These are phyloP conservation scores for Prototheca wickerhamii DNA, from an alignment of 163 green algal species.

Conservation along the genomic window DNA sequence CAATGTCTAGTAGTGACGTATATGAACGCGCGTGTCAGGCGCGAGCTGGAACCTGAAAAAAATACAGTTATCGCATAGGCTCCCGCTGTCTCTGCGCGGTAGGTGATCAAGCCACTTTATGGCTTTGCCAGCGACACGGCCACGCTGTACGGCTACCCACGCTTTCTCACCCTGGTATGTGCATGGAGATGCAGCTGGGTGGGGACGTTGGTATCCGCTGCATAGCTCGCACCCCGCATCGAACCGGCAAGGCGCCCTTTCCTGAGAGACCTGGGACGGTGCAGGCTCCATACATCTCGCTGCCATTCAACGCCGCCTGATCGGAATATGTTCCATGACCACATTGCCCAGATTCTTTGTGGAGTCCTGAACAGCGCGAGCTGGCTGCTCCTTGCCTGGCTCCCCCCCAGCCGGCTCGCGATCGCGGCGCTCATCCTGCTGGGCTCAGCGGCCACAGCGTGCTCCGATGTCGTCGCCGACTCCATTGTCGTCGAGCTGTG, in stretches of 20 bases:
- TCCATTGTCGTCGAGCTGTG: slow-evolving; percentile 84
- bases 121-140: slow-evolving; percentile 85
- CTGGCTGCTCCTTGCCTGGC: slow-evolving; percentile 28
- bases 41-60: no score
- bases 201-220: no score
- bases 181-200: no score
- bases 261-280: no score
- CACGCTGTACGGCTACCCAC: slow-evolving; percentile 88
- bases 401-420: slow-evolving; percentile 21
- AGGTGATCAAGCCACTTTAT: slow-evolving; percentile 79
- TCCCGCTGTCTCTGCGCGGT: not conserved
- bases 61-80: no score
- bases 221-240: no score
- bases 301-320: no score
- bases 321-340: not conserved
- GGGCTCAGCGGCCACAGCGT: slow-evolving; percentile 57
- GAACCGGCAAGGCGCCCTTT: no score
- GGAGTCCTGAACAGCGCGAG: slow-evolving; percentile 34
- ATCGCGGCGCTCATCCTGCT: slow-evolving; percentile 39
- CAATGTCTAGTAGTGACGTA: no score
- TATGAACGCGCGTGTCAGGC: no score
- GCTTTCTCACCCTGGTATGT: no score
- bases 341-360: slow-evolving; percentile 27
- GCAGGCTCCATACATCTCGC: no score
- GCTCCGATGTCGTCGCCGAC: slow-evolving; percentile 88